These are phyloP conservation scores for Globisporangium takayamanum DNA, from an alignment of 352 stramenopile species.

Conservation along the genomic window DNA sequence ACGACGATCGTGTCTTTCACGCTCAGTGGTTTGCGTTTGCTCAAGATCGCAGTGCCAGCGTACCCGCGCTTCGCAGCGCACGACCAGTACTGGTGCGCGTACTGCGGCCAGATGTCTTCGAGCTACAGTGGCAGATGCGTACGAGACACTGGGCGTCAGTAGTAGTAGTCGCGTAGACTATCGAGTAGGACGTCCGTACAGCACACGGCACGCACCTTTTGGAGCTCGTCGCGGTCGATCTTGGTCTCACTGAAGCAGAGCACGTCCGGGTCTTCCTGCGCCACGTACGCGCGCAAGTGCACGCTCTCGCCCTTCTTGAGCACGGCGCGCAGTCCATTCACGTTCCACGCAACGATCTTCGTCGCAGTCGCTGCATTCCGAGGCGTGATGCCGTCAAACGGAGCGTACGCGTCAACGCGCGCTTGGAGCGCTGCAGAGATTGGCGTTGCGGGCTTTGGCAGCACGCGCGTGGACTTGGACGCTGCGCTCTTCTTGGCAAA, in stretches of 20 bases:
- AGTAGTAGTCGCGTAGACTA: too few relatives aligned
- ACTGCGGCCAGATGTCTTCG: constrained; percentile 68
- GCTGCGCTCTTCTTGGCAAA: constrained; percentile 20
- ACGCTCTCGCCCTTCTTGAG: constrained; percentile 62
- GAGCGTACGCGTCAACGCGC: constrained; percentile 38
- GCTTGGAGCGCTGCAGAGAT: constrained; percentile 36
- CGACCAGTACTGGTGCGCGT: constrained; percentile 71
- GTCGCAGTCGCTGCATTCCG: constrained; percentile 4
- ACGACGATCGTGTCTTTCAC: constrained; percentile 65
- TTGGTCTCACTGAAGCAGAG: constrained; percentile 85
- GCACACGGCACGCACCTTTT: constrained; percentile 24
- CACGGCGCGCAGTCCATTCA: constrained; percentile 75
- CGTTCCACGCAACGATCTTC: constrained; percentile 74
- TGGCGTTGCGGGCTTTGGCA: constrained; percentile 16
- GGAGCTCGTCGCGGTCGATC: constrained; percentile 63
- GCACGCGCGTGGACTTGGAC: background rate
- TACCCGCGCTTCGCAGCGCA: constrained; percentile 79
- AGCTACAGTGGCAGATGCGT: constrained; percentile 13
- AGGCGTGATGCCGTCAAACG: constrained; percentile 44
- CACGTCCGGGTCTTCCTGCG: constrained; percentile 73
- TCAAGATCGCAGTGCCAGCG: constrained; percentile 63
- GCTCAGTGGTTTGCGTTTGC: constrained; percentile 63
- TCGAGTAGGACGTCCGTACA: background rate
- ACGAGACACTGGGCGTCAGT: background rate
- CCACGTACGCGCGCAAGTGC: constrained; percentile 68